These are phyloP conservation scores for Ustilago sp. DNA, from an alignment of 1,284 basidiomycete genomes.

Conservation along the genomic window DNA sequence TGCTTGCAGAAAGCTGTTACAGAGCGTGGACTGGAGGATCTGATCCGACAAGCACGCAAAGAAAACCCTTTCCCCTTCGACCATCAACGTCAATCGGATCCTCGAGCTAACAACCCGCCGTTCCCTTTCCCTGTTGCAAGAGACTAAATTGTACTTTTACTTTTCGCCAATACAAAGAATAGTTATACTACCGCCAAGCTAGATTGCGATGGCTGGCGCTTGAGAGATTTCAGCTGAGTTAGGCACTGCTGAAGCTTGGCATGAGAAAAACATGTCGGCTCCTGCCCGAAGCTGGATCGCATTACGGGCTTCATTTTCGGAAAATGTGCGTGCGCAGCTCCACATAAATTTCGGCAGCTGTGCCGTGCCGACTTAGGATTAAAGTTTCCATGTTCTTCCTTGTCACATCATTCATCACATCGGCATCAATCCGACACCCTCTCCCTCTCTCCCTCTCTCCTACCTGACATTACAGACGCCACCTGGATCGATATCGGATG, in stretches of 20 bases:
- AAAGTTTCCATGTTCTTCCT: not conserved
- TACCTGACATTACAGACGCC: not conserved
- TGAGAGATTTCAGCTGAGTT: too few species aligned
- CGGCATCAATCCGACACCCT: not conserved
- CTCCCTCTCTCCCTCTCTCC: not conserved
- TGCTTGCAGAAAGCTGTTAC: slow-evolving; percentile 80
- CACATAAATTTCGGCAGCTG: slow-evolving; percentile 14
- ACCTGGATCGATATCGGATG: slow-evolving; percentile 5
- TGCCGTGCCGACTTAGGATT: slow-evolving; percentile 10
- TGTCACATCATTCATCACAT: not conserved
- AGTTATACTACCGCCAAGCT: too few species aligned
- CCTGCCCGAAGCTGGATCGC: not conserved
- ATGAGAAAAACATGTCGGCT: not conserved
- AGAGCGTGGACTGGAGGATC: slow-evolving; percentile 79
- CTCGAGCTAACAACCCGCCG: slow-evolving; percentile 49
- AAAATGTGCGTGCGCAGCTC: not conserved
- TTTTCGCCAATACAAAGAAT: not conserved
- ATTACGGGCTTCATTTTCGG: not conserved
- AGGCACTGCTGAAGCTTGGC: not conserved
- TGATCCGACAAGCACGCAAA: slow-evolving; percentile 80
- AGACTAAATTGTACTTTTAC: slow-evolving; percentile 12
- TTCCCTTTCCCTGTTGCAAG: slow-evolving; percentile 60
- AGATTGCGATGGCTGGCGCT: not conserved
- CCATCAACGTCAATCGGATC: slow-evolving; percentile 34
- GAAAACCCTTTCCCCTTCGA: slow-evolving; percentile 68